Base-by-base conservation (phyloP, 2,329 filamentous ascomycete species). In the Hymenoscyphus linearis region DNA sequence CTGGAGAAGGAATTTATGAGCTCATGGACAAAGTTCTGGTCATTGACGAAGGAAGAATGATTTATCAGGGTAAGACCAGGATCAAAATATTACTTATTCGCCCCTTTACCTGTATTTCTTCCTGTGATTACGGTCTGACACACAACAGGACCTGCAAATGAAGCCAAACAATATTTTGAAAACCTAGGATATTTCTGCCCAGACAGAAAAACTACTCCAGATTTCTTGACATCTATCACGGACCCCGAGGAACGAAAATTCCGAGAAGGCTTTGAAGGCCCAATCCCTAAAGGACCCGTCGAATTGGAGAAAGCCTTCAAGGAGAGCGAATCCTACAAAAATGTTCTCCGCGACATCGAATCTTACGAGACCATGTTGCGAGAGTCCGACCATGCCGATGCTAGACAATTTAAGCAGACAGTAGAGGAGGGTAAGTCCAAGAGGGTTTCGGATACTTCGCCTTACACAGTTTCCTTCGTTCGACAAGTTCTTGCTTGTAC, bases 11-110 rank as follows among this genome's bases (percentile, higher is more conserved):
- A 25, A 88, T 89, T 63, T 89, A 88, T 69, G 80, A 86, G 64
- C 76, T 89, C 35, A 90, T 93, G 82, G 90, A 95, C 72, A 93
- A 93, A 74, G 89, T 93, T 2, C 74, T 93, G 57, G 84, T 93
- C 22, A 90, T 93, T 58, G 87, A 93, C 66, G 77, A 84, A 56
- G 90, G 90, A 1, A 83, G 85, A 37, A 84, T 86, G 76, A 81
- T 89, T 36, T 89, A 83, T 72, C 82, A 84, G 69, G 87, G 86
- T 1, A 37, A 12, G 37, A 31, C 7, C 16, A 34, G 10, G 3
- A 14, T 16, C 34, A 31, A 12, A 54, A 40, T 27, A 7, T 16
- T 2, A n/a, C 31, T 31, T 9, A 31, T 2, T 31, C 31, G 10
- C 31, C 31, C 31, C 31, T 31, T 31, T 1, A 5, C 31, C 31